phyloP scores from a whole-genome alignment of 1,284 basidiomycete species.

The Ganoderma lingzhi region DNA sequence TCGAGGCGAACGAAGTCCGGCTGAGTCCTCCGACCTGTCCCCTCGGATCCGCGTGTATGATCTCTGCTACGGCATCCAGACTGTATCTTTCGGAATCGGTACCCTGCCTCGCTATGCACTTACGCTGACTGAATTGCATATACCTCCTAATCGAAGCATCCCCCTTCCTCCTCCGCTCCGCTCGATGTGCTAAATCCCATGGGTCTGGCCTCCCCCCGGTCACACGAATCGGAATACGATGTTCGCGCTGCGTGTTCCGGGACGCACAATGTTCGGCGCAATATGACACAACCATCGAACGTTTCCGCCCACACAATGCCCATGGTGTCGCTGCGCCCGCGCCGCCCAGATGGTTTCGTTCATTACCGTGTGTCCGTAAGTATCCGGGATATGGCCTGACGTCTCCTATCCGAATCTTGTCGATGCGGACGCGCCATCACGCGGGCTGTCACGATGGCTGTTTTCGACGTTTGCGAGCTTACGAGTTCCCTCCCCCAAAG shows the following conservation, averaged over 20 bases:
- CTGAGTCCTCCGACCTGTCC: constrained; percentile 5
- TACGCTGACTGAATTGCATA: constrained; percentile 1
- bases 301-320: not conserved
- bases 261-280: not conserved
- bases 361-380: not conserved
- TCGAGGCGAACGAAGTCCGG: constrained; percentile 7
- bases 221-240: not conserved
- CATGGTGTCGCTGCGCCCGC: not conserved
- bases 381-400: not conserved
- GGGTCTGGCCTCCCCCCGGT: not conserved
- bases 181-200: not conserved
- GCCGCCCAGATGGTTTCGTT: not conserved
- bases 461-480: not conserved
- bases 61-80: not conserved
- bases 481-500: not conserved
- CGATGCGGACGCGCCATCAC: not conserved
- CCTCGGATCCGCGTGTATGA: not conserved
- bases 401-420: not conserved
- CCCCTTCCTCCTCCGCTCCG: not conserved
- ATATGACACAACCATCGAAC: constrained; percentile 1
- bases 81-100: constrained; percentile 2
- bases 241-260: not conserved
- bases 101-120: constrained; percentile 6
- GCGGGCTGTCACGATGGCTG: constrained; percentile 3
- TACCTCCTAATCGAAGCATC: constrained; percentile 1